Percentiles rank a stretch among this genome's conserved stretches.
Evolutionary conservation across 1,284 basidiomycete genomes (phyloP).

Genomic region (Mycena sp.): DNA sequence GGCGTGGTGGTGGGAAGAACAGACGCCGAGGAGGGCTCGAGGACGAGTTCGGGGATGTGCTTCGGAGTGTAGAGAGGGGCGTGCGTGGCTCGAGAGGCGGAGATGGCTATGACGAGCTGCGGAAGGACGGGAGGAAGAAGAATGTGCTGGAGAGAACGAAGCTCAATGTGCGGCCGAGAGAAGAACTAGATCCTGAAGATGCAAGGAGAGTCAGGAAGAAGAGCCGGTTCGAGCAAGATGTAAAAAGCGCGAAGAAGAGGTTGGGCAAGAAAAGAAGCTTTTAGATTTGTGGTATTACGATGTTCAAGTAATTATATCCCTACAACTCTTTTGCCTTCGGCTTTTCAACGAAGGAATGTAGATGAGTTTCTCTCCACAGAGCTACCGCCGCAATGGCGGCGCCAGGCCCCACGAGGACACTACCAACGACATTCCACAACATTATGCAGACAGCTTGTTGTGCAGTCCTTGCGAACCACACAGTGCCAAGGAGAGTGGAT

Average conservation of each 20-base stretch:
- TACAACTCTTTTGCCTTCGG: background rate
- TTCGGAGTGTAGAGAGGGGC: constrained; percentile 62
- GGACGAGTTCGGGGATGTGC: constrained; percentile 86
- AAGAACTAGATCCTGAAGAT: constrained; percentile 53
- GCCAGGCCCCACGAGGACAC: constrained; percentile 37
- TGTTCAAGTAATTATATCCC: background rate
- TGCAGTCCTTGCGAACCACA: constrained; percentile 50
- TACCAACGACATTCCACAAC: constrained; percentile 35
- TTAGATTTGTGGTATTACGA: background rate
- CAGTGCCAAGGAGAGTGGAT: constrained; percentile 45
- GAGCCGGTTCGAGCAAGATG: constrained; percentile 80
- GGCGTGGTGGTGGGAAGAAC: constrained; percentile 57
- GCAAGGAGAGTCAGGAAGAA: constrained; percentile 66
- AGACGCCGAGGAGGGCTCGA: constrained; percentile 77
- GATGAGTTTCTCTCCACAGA: constrained; percentile 49
- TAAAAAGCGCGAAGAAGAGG: constrained; percentile 63
- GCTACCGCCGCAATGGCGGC: constrained; percentile 51
- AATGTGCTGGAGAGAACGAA: constrained; percentile 61
- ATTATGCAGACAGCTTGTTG: constrained; percentile 37
- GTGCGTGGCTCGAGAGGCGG: constrained; percentile 52
- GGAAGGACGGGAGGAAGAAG: constrained; percentile 73
- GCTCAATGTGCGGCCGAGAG: constrained; percentile 44
- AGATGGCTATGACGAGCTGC: constrained; percentile 82
- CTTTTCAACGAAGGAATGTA: background rate
- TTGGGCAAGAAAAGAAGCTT: constrained; percentile 29